Base-by-base conservation (phyloP, 1,284 basidiomycete species). In the Trametes polyzona region DNA sequence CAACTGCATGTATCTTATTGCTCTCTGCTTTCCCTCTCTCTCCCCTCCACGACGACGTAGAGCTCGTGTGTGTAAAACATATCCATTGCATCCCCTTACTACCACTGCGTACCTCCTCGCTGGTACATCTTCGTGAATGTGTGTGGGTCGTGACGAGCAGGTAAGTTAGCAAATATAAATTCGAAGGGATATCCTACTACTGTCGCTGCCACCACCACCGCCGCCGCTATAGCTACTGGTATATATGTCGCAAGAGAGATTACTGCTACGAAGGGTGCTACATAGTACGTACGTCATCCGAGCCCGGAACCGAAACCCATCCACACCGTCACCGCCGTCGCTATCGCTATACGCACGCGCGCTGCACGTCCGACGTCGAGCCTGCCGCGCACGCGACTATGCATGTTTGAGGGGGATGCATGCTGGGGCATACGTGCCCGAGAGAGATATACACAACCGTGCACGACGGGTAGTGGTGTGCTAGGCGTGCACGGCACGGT, bases 1-100 rank as follows among this genome's bases (percentile, higher is more conserved):
- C 69, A 71, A 71, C 68, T 71, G 69, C 69, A 67, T 67, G 64
- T 65, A 67, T 63, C 52, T 44, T 65, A 67, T 57, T 57, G 40
- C 57, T 58, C 24, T 44, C 23, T 21, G 33, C 43, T 17, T 14
- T 2, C 21, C 41, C 47, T 47, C 42, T 33, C 47, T 14, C 2
- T 27, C 41, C 47, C 43, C 42, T 33, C 47, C 32, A 24, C 49
- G 47, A 54, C 41, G 39, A 42, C 48, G 36, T 62, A 56, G 54
- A 56, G 47, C 36, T 57, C 50, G 40, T 37, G 47, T n/a, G n/a
- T 59, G 58, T 59, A 53, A 52, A 36, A 42, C 16, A 42, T n/a
- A n/a, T n/a, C n/a, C n/a, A n/a, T n/a, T n/a, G n/a, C n/a, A 8
- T 32, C 30, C 8, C 30, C 30, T 37, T 6, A 37, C 35, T 37